Evolutionary conservation across 805 yeast species (phyloP).

Genomic region (Candida palmyrensis): DNA sequence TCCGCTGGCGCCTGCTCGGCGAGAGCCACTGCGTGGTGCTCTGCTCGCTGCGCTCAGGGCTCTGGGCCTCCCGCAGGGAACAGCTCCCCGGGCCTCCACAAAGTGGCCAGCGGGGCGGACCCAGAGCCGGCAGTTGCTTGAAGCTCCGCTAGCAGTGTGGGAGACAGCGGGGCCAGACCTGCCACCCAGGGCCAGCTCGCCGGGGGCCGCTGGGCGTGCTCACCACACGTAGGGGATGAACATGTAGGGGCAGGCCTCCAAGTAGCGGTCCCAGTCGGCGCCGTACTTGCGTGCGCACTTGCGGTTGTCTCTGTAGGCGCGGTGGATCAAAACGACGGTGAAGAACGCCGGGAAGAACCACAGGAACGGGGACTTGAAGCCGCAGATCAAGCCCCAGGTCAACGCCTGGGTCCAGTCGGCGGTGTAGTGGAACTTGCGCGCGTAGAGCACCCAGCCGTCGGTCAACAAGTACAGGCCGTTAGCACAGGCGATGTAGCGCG

Average conservation of each 20-base stretch:
- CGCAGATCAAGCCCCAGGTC: conserved; percentile 91
- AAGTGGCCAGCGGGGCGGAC: too few relatives aligned
- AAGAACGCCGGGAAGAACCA: conserved; percentile 95
- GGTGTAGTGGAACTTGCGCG: conserved; percentile 92
- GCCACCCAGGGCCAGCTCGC: neutral
- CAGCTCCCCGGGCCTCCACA: too few relatives aligned
- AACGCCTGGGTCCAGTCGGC: conserved; percentile 87
- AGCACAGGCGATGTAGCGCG: conserved; percentile 77
- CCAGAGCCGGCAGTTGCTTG: too few relatives aligned
- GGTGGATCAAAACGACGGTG: conserved; percentile 79
- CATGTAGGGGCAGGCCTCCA: conserved; percentile 82
- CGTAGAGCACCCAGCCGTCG: conserved; percentile 93
- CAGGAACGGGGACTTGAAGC: conserved; percentile 82
- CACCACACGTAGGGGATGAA: conserved; percentile 84
- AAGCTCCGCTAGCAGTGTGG: neutral
- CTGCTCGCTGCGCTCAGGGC: neutral
- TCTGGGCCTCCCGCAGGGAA: neutral
- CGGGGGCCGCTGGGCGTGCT: conserved; percentile 3
- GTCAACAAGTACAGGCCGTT: conserved; percentile 81
- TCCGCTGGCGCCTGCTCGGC: neutral
- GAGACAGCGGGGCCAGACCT: neutral
- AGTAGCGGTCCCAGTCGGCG: conserved; percentile 85
- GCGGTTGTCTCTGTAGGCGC: conserved; percentile 81
- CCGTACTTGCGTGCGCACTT: conserved; percentile 89
- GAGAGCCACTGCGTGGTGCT: conserved; percentile 1